Evolutionary conservation across 208 protist genomes (phyloP).

Genomic region (Phytomonas sp.): DNA sequence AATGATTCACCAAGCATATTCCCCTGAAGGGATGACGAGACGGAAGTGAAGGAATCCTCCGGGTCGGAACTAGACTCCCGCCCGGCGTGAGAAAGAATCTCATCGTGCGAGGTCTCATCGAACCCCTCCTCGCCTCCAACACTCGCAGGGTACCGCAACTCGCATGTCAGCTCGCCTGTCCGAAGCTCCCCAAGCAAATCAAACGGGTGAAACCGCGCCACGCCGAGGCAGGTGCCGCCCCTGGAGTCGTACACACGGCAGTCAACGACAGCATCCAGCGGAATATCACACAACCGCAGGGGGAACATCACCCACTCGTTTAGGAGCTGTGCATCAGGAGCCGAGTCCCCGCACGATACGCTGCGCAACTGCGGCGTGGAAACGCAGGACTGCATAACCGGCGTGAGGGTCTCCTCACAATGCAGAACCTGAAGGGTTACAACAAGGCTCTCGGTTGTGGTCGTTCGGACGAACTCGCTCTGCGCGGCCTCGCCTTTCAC

Average conservation of each 20-base stretch:
- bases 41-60: not conserved
- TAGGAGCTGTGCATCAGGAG: not conserved
- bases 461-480: not conserved
- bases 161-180: conserved; percentile 26
- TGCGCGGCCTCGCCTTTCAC: not conserved
- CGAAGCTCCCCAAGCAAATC: conserved; percentile 36
- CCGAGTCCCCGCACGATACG: not conserved
- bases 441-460: not conserved
- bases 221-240: conserved; percentile 10
- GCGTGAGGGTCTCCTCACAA: conserved; percentile 47
- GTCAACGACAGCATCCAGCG: conserved; percentile 57
- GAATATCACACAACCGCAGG: conserved; percentile 75
- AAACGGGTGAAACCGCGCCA: conserved; percentile 26
- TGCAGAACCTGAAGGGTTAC: conserved; percentile 51
- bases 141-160: conserved; percentile 10
- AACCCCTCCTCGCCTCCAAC: not conserved
- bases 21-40: not conserved
- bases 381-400: conserved; percentile 33
- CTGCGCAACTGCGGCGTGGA: not conserved
- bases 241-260: conserved; percentile 17
- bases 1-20: not conserved
- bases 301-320: conserved; percentile 63
- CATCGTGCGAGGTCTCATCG: not conserved
- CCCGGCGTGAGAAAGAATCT: not conserved
- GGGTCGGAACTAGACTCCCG: not conserved